phyloP scores from a whole-genome alignment of 2,329 filamentous ascomycete genomes.

The Orbilia blumenaviensis region DNA sequence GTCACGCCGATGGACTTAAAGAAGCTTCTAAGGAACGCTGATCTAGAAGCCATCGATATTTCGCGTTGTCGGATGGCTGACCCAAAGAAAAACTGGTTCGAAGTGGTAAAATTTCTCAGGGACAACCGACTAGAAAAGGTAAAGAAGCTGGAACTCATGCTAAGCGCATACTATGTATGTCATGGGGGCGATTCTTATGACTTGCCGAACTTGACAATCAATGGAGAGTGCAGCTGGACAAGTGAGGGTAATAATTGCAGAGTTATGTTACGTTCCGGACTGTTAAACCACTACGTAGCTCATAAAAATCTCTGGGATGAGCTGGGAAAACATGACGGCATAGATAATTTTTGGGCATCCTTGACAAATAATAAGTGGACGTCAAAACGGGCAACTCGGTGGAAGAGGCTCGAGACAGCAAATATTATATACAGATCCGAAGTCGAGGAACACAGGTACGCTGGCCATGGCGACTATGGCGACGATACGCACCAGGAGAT shows the following conservation, averaged over 20 bases:
- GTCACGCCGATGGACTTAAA: neutral
- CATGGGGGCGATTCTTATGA: neutral
- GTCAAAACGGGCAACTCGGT: neutral
- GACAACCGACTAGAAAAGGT: neutral
- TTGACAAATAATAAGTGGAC: neutral
- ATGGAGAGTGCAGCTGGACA: neutral
- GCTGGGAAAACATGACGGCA: neutral
- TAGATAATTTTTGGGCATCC: neutral
- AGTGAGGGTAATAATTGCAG: neutral
- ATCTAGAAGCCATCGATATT: neutral
- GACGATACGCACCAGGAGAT: neutral
- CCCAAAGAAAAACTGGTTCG: neutral
- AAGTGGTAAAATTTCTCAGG: neutral
- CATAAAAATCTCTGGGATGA: neutral
- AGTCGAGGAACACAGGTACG: neutral
- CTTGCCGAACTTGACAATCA: neutral
- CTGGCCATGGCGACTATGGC: neutral
- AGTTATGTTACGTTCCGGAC: neutral
- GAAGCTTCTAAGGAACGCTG: neutral
- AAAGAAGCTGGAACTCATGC: neutral
- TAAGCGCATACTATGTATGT: neutral
- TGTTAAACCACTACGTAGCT: neutral
- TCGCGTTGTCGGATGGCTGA: neutral
- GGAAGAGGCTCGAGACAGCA: neutral
- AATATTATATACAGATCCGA: too few species aligned